Conservation (phyloP, 2,329 filamentous ascomycete genomes). For the Magnaporthiopsis poae region DNA sequence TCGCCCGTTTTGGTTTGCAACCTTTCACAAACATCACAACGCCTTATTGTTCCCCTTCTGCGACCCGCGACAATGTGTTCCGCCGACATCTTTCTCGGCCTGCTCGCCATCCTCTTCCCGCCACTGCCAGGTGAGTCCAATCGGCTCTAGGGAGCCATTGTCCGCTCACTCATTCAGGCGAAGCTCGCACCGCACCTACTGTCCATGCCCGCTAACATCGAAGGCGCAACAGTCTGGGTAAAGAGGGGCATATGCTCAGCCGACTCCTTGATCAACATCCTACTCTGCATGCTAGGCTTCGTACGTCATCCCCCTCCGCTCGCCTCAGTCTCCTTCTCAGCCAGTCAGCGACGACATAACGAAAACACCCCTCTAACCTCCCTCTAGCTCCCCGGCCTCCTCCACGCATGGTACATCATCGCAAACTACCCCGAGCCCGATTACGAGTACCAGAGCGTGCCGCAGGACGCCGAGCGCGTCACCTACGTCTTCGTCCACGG, state of each 20-base stretch:
- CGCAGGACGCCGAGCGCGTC: constrained; percentile 51
- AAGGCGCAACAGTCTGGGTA: constrained; percentile 65
- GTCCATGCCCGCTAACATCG: constrained; percentile 16
- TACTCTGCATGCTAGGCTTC: constrained; percentile 69
- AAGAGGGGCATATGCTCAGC: constrained; percentile 87
- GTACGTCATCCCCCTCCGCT: constrained; percentile 24
- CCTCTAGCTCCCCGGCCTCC: constrained; percentile 61
- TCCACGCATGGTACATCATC: constrained; percentile 98
- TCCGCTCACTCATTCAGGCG: neutral
- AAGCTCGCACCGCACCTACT: constrained; percentile 15
- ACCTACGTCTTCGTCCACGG: constrained; percentile 68
- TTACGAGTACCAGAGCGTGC: constrained; percentile 57
- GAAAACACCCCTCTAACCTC: neutral
- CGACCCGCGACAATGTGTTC: constrained; percentile 40
- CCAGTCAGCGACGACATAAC: too few species aligned
- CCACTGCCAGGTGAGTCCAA: constrained; percentile 49
- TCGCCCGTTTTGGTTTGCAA: neutral
- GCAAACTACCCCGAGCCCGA: constrained; percentile 71
- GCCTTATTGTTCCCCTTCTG: neutral
- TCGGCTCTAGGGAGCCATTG: constrained; percentile 1
- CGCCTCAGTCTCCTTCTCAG: too few species aligned
- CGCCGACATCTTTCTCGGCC: constrained; percentile 51
- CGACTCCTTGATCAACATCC: constrained; percentile 90
- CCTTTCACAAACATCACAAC: neutral
- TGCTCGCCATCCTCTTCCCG: constrained; percentile 56